A percentile compares a stretch with the other conserved stretches of the same genome.
Evolutionary conservation across 495 filamentous ascomycete species (phyloP).

Genomic region (Neurospora cerealis): DNA sequence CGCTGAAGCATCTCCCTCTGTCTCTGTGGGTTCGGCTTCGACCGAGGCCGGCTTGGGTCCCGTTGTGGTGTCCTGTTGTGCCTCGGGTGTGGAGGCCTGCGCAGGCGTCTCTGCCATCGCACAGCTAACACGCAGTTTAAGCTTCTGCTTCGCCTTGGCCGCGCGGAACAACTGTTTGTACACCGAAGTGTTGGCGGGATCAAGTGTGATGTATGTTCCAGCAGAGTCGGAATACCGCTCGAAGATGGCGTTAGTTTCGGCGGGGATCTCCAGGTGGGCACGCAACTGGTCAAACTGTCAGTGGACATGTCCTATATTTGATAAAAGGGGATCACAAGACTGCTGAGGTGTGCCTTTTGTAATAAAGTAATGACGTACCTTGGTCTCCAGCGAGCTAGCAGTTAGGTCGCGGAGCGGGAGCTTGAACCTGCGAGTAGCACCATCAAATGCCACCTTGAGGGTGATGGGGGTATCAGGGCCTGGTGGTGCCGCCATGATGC

Average conservation of each 20-base stretch:
- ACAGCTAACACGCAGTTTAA: constrained; percentile 68
- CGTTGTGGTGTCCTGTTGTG: neutral
- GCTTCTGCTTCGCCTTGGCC: constrained; percentile 96
- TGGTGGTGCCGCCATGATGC: neutral
- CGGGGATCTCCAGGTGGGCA: constrained; percentile 57
- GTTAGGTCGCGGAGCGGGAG: constrained; percentile 80
- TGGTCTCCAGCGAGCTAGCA: constrained; percentile 62
- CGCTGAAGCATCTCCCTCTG: constrained; percentile 6
- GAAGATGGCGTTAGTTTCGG: constrained; percentile 58
- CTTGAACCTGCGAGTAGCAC: constrained; percentile 72
- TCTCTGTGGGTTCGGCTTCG: constrained; percentile 3
- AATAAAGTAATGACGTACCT: constrained; percentile 51
- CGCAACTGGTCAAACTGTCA: constrained; percentile 55
- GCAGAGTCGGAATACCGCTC: constrained; percentile 97
- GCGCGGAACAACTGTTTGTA: constrained; percentile 97
- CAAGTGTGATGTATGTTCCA: constrained; percentile 65
- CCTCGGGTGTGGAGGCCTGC: neutral
- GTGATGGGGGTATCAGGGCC: constrained; percentile 64
- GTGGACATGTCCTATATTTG: neutral
- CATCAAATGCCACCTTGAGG: constrained; percentile 72
- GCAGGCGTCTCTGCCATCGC: neutral
- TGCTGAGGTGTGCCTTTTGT: neutral
- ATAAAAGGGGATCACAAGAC: neutral
- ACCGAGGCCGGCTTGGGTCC: constrained; percentile 19
- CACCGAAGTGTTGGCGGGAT: constrained; percentile 64